Conservation (phyloP, 352 stramenopile genomes). For the Globisporangium canariense region DNA sequence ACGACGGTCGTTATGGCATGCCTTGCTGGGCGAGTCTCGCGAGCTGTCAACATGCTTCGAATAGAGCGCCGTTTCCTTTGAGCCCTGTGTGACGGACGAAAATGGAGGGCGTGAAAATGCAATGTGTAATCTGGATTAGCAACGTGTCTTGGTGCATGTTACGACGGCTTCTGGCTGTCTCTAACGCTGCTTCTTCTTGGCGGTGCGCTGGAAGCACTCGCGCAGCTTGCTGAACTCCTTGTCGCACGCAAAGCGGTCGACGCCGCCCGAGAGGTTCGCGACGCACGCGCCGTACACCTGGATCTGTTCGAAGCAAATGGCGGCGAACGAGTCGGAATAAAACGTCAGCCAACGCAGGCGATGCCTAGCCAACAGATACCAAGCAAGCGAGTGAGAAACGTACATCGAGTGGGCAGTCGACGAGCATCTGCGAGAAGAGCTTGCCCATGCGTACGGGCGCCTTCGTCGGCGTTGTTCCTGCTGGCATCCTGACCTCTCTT, state of each 20-base stretch:
- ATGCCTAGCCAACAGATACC: background rate
- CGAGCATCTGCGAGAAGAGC: slow-evolving; percentile 65
- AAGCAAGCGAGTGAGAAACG: slow-evolving; percentile 4
- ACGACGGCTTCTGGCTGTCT: no score
- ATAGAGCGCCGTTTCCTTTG: no score
- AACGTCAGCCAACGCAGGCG: background rate
- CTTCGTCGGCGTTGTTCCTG: slow-evolving; percentile 19
- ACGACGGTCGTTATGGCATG: no score
- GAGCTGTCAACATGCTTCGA: no score
- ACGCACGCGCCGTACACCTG: slow-evolving; percentile 81
- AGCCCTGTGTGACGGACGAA: background rate
- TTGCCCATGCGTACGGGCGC: slow-evolving; percentile 57
- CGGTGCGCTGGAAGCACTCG: slow-evolving; percentile 54
- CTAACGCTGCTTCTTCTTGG: slow-evolving; percentile 24
- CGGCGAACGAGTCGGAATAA: background rate
- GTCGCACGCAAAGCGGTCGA: slow-evolving; percentile 53
- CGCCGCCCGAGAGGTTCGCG: slow-evolving; percentile 49
- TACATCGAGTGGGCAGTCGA: slow-evolving; percentile 63
- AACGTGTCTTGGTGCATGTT: background rate
- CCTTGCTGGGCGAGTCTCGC: no score
- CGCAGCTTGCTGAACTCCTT: slow-evolving; percentile 74
- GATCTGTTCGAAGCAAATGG: slow-evolving; percentile 32
- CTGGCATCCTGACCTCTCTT: slow-evolving; percentile 1
- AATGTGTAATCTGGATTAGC: background rate
- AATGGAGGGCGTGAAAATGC: slow-evolving; percentile 3